Conservation (phyloP, 139 green algal genomes). For the Chlorella ohadii region DNA sequence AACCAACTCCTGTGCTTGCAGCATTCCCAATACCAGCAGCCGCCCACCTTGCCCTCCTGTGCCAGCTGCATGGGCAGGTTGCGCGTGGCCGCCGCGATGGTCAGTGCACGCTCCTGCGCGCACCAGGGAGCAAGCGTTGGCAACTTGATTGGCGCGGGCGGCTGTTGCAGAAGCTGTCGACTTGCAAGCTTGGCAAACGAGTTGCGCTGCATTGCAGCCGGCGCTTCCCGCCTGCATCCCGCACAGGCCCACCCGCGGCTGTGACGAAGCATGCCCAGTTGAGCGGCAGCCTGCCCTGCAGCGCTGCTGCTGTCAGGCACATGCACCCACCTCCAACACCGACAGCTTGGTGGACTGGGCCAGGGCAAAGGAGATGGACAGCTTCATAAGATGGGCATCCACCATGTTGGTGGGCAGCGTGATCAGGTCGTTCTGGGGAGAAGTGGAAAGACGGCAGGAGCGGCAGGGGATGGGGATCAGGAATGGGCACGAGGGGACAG, state of each 20-base stretch:
- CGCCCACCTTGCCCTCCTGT: conserved; percentile 36
- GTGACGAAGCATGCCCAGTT: too few species aligned
- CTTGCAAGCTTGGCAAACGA: too few species aligned
- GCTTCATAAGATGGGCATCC: conserved; percentile 56
- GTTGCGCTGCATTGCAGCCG: too few species aligned
- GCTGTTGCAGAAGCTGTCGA: too few species aligned
- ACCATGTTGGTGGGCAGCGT: conserved; percentile 51
- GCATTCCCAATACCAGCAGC: background rate
- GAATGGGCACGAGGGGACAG: too few species aligned
- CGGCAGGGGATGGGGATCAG: background rate
- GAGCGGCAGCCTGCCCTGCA: too few species aligned
- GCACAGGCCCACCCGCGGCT: too few species aligned
- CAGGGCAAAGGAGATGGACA: conserved; percentile 60
- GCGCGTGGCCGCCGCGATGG: conserved; percentile 70
- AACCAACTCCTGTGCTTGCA: background rate
- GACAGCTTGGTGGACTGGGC: conserved; percentile 74
- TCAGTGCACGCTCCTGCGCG: conserved; percentile 62
- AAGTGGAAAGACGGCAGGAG: background rate
- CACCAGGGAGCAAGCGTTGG: background rate
- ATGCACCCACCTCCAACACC: conserved; percentile 8
- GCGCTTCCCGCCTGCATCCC: too few species aligned
- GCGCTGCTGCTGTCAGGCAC: too few species aligned
- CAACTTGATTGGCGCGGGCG: too few species aligned
- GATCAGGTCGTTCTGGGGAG: conserved; percentile 78
- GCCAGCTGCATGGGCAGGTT: conserved; percentile 55